phyloP scores from a whole-genome alignment of 768 basidiomycete species.

The Tephrocybe sp. region DNA sequence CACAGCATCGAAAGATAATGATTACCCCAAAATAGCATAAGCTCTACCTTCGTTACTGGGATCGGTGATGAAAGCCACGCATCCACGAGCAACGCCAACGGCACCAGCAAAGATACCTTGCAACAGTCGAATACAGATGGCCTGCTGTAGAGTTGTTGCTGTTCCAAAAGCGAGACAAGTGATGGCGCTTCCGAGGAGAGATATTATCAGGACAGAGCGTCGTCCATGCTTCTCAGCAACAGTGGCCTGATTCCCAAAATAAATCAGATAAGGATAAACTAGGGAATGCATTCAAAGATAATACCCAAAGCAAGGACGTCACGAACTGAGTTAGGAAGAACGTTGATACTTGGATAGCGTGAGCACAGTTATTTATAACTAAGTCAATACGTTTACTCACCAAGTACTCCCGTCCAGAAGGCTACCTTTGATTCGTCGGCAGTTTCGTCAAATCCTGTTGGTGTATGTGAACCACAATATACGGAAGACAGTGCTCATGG shows the following conservation, averaged over 20 bases:
- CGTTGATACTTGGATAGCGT: constrained; percentile 56
- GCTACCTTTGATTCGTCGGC: constrained; percentile 83
- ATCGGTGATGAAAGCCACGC: constrained; percentile 85
- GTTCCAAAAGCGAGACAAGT: constrained; percentile 81
- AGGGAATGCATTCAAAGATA: constrained; percentile 15
- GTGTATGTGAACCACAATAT: constrained; percentile 4
- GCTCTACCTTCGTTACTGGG: constrained; percentile 90
- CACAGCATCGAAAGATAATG: background rate
- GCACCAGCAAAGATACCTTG: constrained; percentile 94
- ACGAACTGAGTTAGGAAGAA: constrained; percentile 97
- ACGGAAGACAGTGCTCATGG: background rate
- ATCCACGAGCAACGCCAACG: constrained; percentile 91
- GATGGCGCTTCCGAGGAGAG: constrained; percentile 80
- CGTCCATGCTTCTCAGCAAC: constrained; percentile 89
- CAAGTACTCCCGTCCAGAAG: constrained; percentile 84
- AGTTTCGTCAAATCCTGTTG: constrained; percentile 63
- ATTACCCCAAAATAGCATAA: constrained; percentile 86
- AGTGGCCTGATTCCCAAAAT: constrained; percentile 59
- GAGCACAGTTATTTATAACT: constrained; percentile 5
- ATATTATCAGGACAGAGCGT: constrained; percentile 79
- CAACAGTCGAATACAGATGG: constrained; percentile 79
- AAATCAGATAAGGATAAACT: constrained; percentile 14
- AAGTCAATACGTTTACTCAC: constrained; percentile 35
- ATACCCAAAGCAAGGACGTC: constrained; percentile 92
- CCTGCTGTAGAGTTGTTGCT: constrained; percentile 70